These are phyloP conservation scores for Stachybotrys echinatus DNA, from an alignment of 2,329 filamentous ascomycete genomes.

Conservation along the genomic window DNA sequence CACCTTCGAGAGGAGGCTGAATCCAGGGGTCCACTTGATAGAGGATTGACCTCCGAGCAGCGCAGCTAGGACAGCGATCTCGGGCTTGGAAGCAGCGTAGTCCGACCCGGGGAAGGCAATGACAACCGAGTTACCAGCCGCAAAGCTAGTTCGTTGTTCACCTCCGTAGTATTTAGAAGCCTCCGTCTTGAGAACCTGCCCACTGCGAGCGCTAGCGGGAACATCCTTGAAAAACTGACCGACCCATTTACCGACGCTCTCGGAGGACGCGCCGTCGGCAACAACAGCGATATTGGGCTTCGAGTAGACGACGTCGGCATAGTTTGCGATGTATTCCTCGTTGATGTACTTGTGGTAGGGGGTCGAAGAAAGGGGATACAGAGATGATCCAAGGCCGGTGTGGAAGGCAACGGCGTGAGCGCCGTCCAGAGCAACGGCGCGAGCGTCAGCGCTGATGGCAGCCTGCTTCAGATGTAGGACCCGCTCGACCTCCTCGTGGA, in stretches of 20 bases:
- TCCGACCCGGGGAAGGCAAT: slow-evolving; percentile 91
- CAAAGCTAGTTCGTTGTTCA: slow-evolving; percentile 82
- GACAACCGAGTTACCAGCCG: slow-evolving; percentile 74
- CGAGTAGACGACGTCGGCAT: slow-evolving; percentile 72
- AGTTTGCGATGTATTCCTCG: slow-evolving; percentile 68
- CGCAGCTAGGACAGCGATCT: slow-evolving; percentile 79
- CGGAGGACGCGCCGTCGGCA: slow-evolving; percentile 76
- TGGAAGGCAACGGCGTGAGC: slow-evolving; percentile 89
- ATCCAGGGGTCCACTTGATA: slow-evolving; percentile 95
- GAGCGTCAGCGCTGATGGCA: slow-evolving; percentile 56
- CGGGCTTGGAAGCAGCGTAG: slow-evolving; percentile 77
- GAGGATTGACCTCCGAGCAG: slow-evolving; percentile 85
- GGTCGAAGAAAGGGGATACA: slow-evolving; percentile 66
- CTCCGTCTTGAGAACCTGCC: slow-evolving; percentile 50
- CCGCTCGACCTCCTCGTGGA: slow-evolving; percentile 79
- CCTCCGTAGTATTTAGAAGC: slow-evolving; percentile 88
- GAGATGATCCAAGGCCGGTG: slow-evolving; percentile 76
- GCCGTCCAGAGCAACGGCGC: slow-evolving; percentile 73
- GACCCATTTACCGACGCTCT: slow-evolving; percentile 81
- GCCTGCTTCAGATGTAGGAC: slow-evolving; percentile 75
- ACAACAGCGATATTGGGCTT: slow-evolving; percentile 91
- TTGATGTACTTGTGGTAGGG: slow-evolving; percentile 77
- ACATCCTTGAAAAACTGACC: slow-evolving; percentile 82
- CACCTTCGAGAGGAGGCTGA: slow-evolving; percentile 83
- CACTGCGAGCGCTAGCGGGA: slow-evolving; percentile 46